Base-by-base conservation (phyloP, 441 rosid genomes). In the Brassica hybrid region DNA sequence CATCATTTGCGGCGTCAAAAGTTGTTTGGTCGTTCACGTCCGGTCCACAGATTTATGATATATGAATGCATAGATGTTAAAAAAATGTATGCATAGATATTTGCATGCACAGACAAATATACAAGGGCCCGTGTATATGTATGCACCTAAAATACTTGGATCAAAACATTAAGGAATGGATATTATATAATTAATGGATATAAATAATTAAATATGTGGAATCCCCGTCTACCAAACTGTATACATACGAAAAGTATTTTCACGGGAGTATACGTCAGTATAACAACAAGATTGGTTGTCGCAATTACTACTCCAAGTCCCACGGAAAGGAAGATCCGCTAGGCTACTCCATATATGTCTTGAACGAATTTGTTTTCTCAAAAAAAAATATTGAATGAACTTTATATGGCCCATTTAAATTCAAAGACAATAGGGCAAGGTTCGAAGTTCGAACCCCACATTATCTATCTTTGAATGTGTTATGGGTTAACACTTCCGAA, bases 1-100 rank as follows among this genome's bases (percentile, higher is more conserved):
- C 81, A 23, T 52, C 66, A 5, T 13, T 73, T 78, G 81, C 81
- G 81, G 81, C 81, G 74, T 73, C 78, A 73, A 78, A 21, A 36
- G 54, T 73, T 3, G 74, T 67, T 25, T 73, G 65, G 70, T 73
- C 74, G 16, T 67, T 78, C 74, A 67, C 70, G 74, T 27, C 70
- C 52, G 66, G 65, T 25, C 60, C 81, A 78, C 81, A 77, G 2
- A 72, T 66, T 71, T 77, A 77, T 71, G 67, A 16, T 63, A 4
- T 8, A 12, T 62, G 16, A n/a, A 63, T 70, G 34, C 61, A 32
- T 63, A 62, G 9, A 62, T 63, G 19, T 1, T 0, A 19, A 19
- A 19, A 19, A 19, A 19, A 4, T 8, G 12, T 62, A 63, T 69
- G 34, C 61, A 32, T 63, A 62, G 9, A 62, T 62, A 62, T 19